A percentile compares a stretch with the other conserved stretches of the same genome.
Conservation (phyloP, 2,329 filamentous ascomycete species). For the Exophiala sideris region DNA sequence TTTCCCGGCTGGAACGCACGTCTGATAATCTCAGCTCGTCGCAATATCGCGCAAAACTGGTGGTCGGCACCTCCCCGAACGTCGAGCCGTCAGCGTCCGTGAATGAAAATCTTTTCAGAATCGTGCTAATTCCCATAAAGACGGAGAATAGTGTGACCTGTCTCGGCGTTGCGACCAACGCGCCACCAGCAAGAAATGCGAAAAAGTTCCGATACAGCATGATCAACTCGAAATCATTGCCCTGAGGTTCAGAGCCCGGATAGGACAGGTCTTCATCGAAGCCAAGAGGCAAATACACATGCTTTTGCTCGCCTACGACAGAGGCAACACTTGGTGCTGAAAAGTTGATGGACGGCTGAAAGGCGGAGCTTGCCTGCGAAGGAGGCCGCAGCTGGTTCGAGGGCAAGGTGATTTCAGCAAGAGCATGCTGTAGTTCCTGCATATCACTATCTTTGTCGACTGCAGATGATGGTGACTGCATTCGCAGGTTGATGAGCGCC, state of each 20-base stretch:
- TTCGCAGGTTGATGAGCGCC: conserved; percentile 18
- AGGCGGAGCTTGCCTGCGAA: conserved; percentile 31
- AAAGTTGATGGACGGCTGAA: conserved; percentile 25
- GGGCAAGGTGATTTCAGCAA: conserved; percentile 30
- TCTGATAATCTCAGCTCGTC: conserved; percentile 75
- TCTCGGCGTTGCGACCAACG: conserved; percentile 56
- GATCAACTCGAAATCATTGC: conserved; percentile 55
- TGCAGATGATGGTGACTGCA: conserved; percentile 15
- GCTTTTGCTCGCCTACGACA: conserved; percentile 10
- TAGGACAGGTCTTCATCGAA: conserved; percentile 50
- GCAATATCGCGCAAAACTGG: conserved; percentile 58
- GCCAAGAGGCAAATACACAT: conserved; percentile 56
- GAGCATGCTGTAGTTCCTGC: conserved; percentile 35
- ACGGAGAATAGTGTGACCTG: conserved; percentile 57
- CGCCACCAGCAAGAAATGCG: conserved; percentile 61
- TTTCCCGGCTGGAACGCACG: conserved; percentile 76
- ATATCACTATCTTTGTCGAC: conserved; percentile 9
- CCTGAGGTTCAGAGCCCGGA: conserved; percentile 34
- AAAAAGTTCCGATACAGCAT: conserved; percentile 62
- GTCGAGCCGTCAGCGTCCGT: conserved; percentile 61
- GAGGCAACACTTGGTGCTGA: conserved; percentile 16
- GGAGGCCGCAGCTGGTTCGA: conserved; percentile 31
- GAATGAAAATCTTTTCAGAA: conserved; percentile 58
- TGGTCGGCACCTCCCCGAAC: conserved; percentile 59
- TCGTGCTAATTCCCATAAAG: conserved; percentile 58